Evolutionary conservation across 2,329 filamentous ascomycete species (phyloP).

Genomic region (Teratosphaeria viscida): DNA sequence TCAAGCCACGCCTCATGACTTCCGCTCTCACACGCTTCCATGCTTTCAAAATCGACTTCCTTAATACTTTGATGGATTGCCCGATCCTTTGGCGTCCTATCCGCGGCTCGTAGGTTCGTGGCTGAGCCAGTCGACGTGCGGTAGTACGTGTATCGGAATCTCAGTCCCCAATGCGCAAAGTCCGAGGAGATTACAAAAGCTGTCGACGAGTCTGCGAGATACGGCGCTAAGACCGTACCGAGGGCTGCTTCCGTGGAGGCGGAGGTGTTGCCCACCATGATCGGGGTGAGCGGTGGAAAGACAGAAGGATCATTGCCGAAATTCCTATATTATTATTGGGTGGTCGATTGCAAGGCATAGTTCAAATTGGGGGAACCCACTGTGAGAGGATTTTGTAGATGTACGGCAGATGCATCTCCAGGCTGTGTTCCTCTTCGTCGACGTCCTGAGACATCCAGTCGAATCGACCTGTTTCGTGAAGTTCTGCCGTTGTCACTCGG

Average conservation of each 20-base stretch:
- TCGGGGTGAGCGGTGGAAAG: conserved; percentile 69
- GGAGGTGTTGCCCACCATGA: conserved; percentile 71
- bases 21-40: conserved; percentile 74
- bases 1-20: conserved; percentile 59
- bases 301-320: conserved; percentile 32
- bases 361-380: conserved; percentile 15
- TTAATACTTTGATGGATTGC: conserved; percentile 78
- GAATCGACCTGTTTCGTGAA: conserved; percentile 48
- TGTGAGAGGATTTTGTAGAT: conserved; percentile 66
- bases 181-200: conserved; percentile 87
- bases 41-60: conserved; percentile 67
- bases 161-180: conserved; percentile 88
- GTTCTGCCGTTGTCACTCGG: conserved; percentile 39
- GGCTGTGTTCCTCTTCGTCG: conserved; percentile 79
- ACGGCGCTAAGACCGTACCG: conserved; percentile 64
- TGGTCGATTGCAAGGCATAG: background rate
- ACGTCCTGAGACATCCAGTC: conserved; percentile 52
- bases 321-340: conserved; percentile 15
- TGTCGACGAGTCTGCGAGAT: conserved; percentile 63
- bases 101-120: conserved; percentile 29
- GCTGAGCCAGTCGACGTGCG: conserved; percentile 39
- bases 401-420: conserved; percentile 95
- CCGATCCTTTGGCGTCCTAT: conserved; percentile 34
- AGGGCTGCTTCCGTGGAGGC: conserved; percentile 54
- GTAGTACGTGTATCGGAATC: conserved; percentile 80